phyloP scores from a whole-genome alignment of 23 red algal species.

The Gracilaria vermiculophylla region DNA sequence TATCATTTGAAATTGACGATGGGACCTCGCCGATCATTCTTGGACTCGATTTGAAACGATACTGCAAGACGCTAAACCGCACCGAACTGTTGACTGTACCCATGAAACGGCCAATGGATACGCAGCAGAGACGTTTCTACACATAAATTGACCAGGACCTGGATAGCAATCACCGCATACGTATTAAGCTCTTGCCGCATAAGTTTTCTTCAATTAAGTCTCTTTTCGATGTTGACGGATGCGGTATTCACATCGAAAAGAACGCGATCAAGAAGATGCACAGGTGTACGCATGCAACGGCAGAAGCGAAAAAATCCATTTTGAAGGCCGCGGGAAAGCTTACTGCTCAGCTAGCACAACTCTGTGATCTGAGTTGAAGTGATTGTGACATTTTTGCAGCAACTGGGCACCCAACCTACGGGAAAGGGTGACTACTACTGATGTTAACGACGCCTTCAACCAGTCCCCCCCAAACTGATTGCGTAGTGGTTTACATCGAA shows the following conservation, averaged over 20 bases:
- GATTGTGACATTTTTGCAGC: constrained; percentile 7
- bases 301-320: not conserved
- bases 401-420: not conserved
- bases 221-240: not conserved
- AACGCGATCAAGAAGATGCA: constrained; percentile 15
- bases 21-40: constrained; percentile 5
- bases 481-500: not conserved
- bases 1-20: constrained; percentile 19
- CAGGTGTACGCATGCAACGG: constrained; percentile 12
- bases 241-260: not conserved
- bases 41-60: constrained; percentile 8
- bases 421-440: not conserved
- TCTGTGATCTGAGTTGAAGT: not conserved
- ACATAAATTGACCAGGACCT: not conserved
- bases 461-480: not conserved
- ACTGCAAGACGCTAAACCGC: not conserved
- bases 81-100: not conserved
- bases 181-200: not conserved
- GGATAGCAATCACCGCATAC: not conserved
- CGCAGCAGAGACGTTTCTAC: not conserved
- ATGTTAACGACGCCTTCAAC: not conserved
- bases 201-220: not conserved
- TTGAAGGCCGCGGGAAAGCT: not conserved
- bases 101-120: constrained; percentile 24
- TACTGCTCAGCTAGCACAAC: not conserved